Evolutionary conservation across 2,329 filamentous ascomycete species (phyloP).

Genomic region (Fragosphaeria purpurea): DNA sequence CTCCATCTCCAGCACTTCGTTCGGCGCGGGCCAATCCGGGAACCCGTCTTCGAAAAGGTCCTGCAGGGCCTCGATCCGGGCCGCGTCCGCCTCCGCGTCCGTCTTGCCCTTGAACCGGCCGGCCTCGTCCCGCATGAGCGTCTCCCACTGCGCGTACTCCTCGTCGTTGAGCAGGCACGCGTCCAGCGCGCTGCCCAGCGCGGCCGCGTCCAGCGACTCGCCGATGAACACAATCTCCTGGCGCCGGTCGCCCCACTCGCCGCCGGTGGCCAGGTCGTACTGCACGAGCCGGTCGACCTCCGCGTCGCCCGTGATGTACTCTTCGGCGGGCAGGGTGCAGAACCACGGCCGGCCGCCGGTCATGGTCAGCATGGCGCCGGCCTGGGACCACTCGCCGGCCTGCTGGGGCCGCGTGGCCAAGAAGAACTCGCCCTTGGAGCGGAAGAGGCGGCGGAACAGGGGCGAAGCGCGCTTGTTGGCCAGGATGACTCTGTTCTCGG

Average conservation of each 20-base stretch:
- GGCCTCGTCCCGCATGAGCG: slow-evolving; percentile 7
- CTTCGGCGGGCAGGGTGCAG: slow-evolving; percentile 43
- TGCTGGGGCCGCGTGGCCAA: slow-evolving; percentile 47
- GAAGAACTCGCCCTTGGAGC: slow-evolving; percentile 54
- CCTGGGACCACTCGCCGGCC: slow-evolving; percentile 52
- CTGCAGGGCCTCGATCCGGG: not conserved
- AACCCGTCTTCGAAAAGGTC: slow-evolving; percentile 13
- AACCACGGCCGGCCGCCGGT: slow-evolving; percentile 48
- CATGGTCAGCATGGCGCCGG: slow-evolving; percentile 53
- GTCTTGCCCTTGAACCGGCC: not conserved
- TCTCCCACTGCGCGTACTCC: slow-evolving; percentile 38
- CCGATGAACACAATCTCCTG: slow-evolving; percentile 69
- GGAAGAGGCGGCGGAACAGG: slow-evolving; percentile 44
- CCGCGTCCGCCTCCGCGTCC: not conserved
- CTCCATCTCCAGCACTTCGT: slow-evolving; percentile 5
- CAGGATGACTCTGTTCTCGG: slow-evolving; percentile 36
- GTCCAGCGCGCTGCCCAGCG: slow-evolving; percentile 45
- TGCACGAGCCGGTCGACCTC: slow-evolving; percentile 38
- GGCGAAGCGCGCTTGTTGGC: slow-evolving; percentile 45
- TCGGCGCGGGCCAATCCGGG: slow-evolving; percentile 11
- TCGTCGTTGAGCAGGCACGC: slow-evolving; percentile 49
- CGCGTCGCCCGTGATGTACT: slow-evolving; percentile 37
- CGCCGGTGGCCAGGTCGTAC: slow-evolving; percentile 41
- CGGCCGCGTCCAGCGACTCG: slow-evolving; percentile 45
- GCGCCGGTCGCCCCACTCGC: slow-evolving; percentile 58